Evolutionary conservation across 2,329 filamentous ascomycete genomes (phyloP).

Genomic region (Paramyrothecium roridum): DNA sequence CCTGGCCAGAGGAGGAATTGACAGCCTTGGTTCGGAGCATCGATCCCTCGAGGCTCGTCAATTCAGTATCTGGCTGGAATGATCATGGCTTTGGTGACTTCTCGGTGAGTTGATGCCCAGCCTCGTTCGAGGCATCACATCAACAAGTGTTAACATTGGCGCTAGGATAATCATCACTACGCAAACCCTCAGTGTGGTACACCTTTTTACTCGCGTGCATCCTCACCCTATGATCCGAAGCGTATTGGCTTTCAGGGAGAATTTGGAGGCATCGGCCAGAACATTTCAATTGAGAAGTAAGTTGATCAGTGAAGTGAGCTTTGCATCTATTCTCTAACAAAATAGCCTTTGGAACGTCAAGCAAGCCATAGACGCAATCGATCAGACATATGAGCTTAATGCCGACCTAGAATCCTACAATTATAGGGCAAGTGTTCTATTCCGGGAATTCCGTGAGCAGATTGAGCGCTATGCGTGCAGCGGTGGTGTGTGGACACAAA

Average conservation of each 20-base stretch:
- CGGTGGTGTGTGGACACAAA: conserved; percentile 70
- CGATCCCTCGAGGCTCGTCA: conserved; percentile 62
- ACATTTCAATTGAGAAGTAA: conserved; percentile 59
- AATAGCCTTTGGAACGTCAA: conserved; percentile 62
- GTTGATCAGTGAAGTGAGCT: conserved; percentile 14
- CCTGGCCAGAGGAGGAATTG: conserved; percentile 54
- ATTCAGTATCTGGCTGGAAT: conserved; percentile 62
- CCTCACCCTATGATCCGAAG: conserved; percentile 51
- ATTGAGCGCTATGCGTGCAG: conserved; percentile 61
- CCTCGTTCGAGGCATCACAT: not conserved
- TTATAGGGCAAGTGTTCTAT: conserved; percentile 58
- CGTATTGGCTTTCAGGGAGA: conserved; percentile 70
- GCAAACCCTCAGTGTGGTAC: conserved; percentile 68
- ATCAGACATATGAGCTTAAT: conserved; percentile 67
- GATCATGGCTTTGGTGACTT: conserved; percentile 69
- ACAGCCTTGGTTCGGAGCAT: conserved; percentile 51
- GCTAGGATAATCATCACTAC: conserved; percentile 67
- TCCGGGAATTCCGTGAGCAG: conserved; percentile 59
- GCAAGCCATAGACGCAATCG: conserved; percentile 55
- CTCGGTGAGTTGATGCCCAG: conserved; percentile 24
- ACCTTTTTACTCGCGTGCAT: conserved; percentile 60
- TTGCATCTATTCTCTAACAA: not conserved
- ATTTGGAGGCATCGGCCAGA: conserved; percentile 67
- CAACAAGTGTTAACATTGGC: not conserved
- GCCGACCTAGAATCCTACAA: conserved; percentile 59